Percentiles rank a stretch among this genome's conserved stretches.
phyloP scores from a whole-genome alignment of 2,329 filamentous ascomycete genomes.

The Diaporthe velutina region DNA sequence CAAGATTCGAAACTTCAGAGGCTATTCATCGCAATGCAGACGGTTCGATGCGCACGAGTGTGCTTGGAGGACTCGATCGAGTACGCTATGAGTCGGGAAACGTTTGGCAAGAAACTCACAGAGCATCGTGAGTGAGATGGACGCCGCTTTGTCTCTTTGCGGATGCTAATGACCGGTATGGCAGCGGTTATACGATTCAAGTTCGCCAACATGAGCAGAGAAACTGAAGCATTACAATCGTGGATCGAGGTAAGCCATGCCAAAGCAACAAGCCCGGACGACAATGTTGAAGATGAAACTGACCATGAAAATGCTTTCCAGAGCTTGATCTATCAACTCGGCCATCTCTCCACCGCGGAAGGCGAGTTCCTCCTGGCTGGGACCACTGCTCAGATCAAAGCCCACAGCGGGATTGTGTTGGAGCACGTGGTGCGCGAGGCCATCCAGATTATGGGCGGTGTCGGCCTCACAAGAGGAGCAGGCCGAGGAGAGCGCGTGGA shows the following conservation, averaged over 20 bases:
- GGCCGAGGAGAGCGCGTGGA: conserved; percentile 42
- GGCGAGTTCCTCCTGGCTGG: conserved; percentile 46
- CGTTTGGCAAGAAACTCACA: conserved; percentile 40
- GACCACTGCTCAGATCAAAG: conserved; percentile 41
- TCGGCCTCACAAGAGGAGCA: conserved; percentile 39
- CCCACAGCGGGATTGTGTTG: conserved; percentile 39
- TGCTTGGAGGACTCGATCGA: conserved; percentile 63
- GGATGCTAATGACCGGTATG: neutral
- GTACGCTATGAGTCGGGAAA: conserved; percentile 40
- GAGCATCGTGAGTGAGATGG: conserved; percentile 34
- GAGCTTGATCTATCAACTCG: conserved; percentile 60
- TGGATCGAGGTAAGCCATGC: conserved; percentile 38
- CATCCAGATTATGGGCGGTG: conserved; percentile 40
- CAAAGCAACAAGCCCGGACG: neutral
- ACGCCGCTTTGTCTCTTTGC: neutral
- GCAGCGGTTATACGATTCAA: conserved; percentile 41
- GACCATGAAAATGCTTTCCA: neutral
- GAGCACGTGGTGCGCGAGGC: conserved; percentile 40
- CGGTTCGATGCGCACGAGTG: conserved; percentile 67
- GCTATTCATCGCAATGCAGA: conserved; percentile 65
- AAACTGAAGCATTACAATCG: conserved; percentile 40
- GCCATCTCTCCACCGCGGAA: conserved; percentile 33
- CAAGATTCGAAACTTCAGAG: conserved; percentile 44
- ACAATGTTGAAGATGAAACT: neutral
- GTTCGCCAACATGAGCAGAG: conserved; percentile 41